These are phyloP conservation scores for Loxodes magnus DNA, from an alignment of 73 alveolate species.

Conservation along the genomic window DNA sequence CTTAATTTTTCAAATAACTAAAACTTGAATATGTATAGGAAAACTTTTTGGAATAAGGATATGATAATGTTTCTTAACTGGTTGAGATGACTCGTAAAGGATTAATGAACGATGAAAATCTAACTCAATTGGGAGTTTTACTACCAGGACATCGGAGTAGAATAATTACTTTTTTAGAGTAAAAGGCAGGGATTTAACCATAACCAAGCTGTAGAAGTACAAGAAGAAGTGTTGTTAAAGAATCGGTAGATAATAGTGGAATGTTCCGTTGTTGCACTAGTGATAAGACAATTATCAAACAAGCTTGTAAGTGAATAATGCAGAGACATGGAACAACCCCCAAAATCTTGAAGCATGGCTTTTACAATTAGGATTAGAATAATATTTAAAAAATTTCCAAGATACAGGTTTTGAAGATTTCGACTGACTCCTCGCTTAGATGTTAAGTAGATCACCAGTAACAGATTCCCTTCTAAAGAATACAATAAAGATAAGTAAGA, in stretches of 20 bases:
- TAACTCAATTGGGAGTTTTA: no score
- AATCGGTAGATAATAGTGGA: neutral
- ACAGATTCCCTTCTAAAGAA: neutral
- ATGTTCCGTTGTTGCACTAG: slow-evolving; percentile 6
- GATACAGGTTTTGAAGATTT: slow-evolving; percentile 13
- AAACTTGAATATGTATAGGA: neutral
- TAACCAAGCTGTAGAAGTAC: neutral
- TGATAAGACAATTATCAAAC: no score
- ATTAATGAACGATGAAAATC: no score
- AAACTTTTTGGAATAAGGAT: neutral
- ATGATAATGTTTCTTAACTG: no score
- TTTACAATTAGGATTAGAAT: neutral
- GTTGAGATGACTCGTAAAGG: no score
- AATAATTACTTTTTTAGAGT: no score
- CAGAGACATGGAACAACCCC: neutral
- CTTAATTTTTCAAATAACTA: neutral
- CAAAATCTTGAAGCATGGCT: slow-evolving; percentile 4
- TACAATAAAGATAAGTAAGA: neutral
- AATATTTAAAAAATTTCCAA: neutral
- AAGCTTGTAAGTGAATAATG: neutral
- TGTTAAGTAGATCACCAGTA: slow-evolving; percentile 1
- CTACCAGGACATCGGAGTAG: no score
- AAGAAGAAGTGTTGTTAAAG: neutral
- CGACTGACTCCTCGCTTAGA: slow-evolving; percentile 1
- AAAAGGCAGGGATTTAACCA: neutral